phyloP scores from a whole-genome alignment of 192 early-diverging fungal genomes.

The Neocallimastix lanati region DNA sequence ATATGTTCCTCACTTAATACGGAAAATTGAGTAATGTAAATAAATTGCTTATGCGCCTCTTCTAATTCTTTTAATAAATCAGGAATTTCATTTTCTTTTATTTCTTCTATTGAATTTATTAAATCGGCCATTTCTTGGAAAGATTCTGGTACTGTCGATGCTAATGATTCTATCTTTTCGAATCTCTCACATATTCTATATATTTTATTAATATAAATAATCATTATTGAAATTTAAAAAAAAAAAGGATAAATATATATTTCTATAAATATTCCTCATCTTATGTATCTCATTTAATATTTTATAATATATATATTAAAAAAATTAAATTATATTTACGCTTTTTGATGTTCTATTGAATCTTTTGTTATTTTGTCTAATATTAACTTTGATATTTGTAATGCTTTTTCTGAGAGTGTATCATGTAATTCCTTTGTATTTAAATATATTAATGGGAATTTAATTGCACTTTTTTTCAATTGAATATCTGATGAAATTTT shows the following conservation, averaged over 20 bases:
- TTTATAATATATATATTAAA: too few species aligned
- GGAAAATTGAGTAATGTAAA: slow-evolving; percentile 35
- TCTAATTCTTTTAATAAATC: slow-evolving; percentile 26
- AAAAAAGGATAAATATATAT: slow-evolving; percentile 1
- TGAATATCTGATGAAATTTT: slow-evolving; percentile 14
- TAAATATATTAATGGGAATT: slow-evolving; percentile 29
- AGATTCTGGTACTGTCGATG: slow-evolving; percentile 28
- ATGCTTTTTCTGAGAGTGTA: slow-evolving; percentile 17
- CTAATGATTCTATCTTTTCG: slow-evolving; percentile 24
- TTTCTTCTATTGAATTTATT: slow-evolving; percentile 31
- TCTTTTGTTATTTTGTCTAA: slow-evolving; percentile 24
- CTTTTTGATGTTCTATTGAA: slow-evolving; percentile 24
- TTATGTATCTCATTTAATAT: too few species aligned
- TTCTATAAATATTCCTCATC: too few species aligned
- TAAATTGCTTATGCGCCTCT: slow-evolving; percentile 19
- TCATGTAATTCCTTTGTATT: slow-evolving; percentile 29
- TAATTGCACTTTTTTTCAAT: slow-evolving; percentile 15
- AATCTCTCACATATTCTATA: slow-evolving; percentile 33
- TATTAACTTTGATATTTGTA: slow-evolving; percentile 17
- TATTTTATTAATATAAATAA: too few species aligned
- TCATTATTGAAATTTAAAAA: too few species aligned
- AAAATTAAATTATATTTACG: slow-evolving; percentile 11
- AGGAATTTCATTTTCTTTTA: slow-evolving; percentile 22
- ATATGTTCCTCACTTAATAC: slow-evolving; percentile 33
- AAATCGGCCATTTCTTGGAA: slow-evolving; percentile 50